Base-by-base conservation (phyloP, 1,139 yeast genomes). In the Debaryomycetaceae sp. region DNA sequence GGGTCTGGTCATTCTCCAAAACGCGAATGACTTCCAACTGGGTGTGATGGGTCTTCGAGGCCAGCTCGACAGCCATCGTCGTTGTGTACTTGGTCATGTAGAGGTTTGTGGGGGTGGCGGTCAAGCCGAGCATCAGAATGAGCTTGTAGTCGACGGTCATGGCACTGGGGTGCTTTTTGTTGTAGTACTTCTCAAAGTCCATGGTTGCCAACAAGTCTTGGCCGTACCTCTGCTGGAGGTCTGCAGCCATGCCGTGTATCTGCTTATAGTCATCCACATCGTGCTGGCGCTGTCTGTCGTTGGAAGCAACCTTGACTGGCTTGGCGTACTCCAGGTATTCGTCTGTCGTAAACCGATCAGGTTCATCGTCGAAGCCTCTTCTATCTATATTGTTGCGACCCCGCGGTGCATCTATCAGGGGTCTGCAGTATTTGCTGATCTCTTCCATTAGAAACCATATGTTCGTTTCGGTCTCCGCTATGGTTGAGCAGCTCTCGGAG, bases 91-190 rank as follows among this genome's bases (percentile, higher is more conserved):
- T 36, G 7, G 42, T 44, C 43, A 43, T 38, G 13, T 14, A 11
- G 13, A 38, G 41, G 34, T 43, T 37, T 4, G 43, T 23, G 6
- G 44, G 38, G 20, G 42, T 13, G 6, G 14, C 41, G 24, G 44
- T 44, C 22, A 35, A 27, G 14, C 48, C 46, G 24, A 49, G 37
- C 5, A 44, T 41, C 9, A 40, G 31, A 44, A 49, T 43, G 9
- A 49, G 40, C 13, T 36, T 42, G 38, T 50, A 46, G 38, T 51
- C 45, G 7, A 49, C 38, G 6, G 54, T 48, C 53, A 51, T 48
- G n/a, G 54, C 54, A 33, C 36, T 40, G 11, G 53, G 52, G 6
- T 37, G 34, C 38, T 42, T 38, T 20, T 39, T 38, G 33, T 47
- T 42, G 41, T 49, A 49, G 40, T 42, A 40, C 20, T 47, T 33